Percentiles rank a stretch among this genome's conserved stretches.
phyloP scores from a whole-genome alignment of 1,139 yeast genomes.

The Sugiyamaella grinbergsii region DNA sequence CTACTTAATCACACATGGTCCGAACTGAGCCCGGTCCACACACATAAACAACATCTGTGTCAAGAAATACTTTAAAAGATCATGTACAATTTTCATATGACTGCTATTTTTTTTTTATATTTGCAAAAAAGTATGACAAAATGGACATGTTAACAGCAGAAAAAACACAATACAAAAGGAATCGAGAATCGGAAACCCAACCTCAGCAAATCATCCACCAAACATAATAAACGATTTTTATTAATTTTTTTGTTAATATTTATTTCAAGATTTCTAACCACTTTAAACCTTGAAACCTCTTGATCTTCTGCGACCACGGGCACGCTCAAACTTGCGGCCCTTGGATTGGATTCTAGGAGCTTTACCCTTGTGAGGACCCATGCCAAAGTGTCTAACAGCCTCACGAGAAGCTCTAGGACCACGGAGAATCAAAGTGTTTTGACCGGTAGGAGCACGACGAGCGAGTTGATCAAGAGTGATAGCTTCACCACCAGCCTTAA shows the following conservation, averaged over 20 bases:
- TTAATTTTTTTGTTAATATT: conserved; percentile 8
- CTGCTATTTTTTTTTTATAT: conserved; percentile 19
- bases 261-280: conserved; percentile 8
- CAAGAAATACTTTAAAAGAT: too few relatives aligned
- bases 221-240: conserved; percentile 6
- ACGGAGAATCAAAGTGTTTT: conserved; percentile 96
- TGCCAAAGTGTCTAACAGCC: conserved; percentile 99
- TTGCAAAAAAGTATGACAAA: conserved; percentile 16
- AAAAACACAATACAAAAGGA: conserved; percentile 17
- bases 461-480: conserved; percentile 99
- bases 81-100: conserved; percentile 18
- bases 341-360: conserved; percentile 97
- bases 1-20: too few relatives aligned
- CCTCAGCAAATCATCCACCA: conserved; percentile 5
- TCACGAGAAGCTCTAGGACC: conserved; percentile 99
- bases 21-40: too few relatives aligned
- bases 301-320: conserved; percentile 99
- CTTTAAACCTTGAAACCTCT: conserved; percentile 99
- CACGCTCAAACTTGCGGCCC: conserved; percentile 99
- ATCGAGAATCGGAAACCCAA: neutral
- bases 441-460: conserved; percentile 98
- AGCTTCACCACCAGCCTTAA: conserved; percentile 99
- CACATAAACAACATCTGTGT: too few relatives aligned
- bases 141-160: conserved; percentile 18
- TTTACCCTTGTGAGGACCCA: conserved; percentile 99